phyloP scores from a whole-genome alignment of 2,329 filamentous ascomycete species.

The Conoideocrella luteorostrata region DNA sequence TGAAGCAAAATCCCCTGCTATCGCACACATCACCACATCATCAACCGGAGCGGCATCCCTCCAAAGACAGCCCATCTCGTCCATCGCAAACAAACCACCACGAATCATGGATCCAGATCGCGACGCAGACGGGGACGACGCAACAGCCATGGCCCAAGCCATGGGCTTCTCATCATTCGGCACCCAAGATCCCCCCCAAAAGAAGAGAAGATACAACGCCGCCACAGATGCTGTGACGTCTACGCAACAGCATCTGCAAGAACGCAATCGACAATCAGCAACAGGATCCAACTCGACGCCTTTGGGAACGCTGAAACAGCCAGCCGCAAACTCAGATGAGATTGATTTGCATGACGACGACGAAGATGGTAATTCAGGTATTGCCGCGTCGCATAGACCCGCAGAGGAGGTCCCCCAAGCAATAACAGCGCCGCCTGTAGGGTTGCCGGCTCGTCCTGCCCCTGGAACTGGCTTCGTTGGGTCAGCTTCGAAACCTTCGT shows the following conservation, averaged over 20 bases:
- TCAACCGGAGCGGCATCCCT: too few relatives aligned
- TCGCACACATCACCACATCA: too few relatives aligned
- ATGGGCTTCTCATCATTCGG: conserved; percentile 75
- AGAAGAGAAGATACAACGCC: conserved; percentile 62
- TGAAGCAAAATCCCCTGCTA: too few relatives aligned
- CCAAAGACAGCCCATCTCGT: too few relatives aligned
- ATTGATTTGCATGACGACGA: conserved; percentile 38
- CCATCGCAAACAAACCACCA: conserved; percentile 4
- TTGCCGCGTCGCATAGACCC: neutral
- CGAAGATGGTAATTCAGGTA: conserved; percentile 8
- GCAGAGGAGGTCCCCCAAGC: neutral
- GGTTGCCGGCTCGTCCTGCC: conserved; percentile 27
- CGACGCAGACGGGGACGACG: conserved; percentile 27
- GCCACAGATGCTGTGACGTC: conserved; percentile 36
- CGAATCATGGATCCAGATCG: conserved; percentile 17
- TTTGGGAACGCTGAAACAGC: conserved; percentile 18
- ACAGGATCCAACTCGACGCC: conserved; percentile 33
- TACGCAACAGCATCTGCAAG: neutral
- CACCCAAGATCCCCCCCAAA: conserved; percentile 42
- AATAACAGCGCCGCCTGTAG: conserved; percentile 25
- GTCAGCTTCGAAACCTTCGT: neutral
- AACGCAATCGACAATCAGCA: conserved; percentile 11
- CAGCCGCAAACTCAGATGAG: conserved; percentile 35
- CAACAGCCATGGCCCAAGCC: conserved; percentile 50
- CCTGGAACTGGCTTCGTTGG: conserved; percentile 9